Conservation (phyloP, 192 early-diverging fungal genomes). For the Linnemannia elongata region DNA sequence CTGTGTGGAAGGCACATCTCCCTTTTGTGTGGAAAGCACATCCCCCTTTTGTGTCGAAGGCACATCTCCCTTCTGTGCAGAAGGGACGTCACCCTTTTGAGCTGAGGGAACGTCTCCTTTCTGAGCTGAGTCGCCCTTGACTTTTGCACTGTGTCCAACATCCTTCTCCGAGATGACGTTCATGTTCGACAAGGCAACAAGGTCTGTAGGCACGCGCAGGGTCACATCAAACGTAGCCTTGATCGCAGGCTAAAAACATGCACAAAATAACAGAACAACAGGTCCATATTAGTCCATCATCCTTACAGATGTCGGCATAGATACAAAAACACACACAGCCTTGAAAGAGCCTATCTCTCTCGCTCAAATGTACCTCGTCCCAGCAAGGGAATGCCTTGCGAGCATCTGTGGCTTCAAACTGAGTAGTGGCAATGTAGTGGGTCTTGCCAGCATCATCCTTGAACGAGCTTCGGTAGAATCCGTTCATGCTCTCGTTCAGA, state of each 20-base stretch:
- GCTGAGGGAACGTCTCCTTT: constrained; percentile 27
- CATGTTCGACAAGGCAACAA: constrained; percentile 96
- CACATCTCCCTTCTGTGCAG: constrained; percentile 43
- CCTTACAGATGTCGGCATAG: neutral
- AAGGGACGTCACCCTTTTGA: constrained; percentile 39
- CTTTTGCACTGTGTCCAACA: constrained; percentile 61
- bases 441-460: constrained; percentile 56
- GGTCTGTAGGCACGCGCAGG: constrained; percentile 78
- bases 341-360: too few species aligned
- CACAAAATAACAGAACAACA: neutral
- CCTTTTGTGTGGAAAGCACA: constrained; percentile 46
- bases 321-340: neutral
- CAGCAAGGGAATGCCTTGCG: constrained; percentile 96
- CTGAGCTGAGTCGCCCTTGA: constrained; percentile 44
- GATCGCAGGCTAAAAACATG: constrained; percentile 72
- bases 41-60: constrained; percentile 47
- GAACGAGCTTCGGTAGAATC: constrained; percentile 92
- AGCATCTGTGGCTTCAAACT: constrained; percentile 95
- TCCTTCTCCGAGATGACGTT: constrained; percentile 78
- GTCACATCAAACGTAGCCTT: constrained; percentile 97
- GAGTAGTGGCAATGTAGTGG: constrained; percentile 90
- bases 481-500: constrained; percentile 90
- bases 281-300: neutral
- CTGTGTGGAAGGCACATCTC: constrained; percentile 49
- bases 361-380: constrained; percentile 78